Evolutionary conservation across 768 basidiomycete species (phyloP).

Genomic region (Pleurotus citrinopileatus): DNA sequence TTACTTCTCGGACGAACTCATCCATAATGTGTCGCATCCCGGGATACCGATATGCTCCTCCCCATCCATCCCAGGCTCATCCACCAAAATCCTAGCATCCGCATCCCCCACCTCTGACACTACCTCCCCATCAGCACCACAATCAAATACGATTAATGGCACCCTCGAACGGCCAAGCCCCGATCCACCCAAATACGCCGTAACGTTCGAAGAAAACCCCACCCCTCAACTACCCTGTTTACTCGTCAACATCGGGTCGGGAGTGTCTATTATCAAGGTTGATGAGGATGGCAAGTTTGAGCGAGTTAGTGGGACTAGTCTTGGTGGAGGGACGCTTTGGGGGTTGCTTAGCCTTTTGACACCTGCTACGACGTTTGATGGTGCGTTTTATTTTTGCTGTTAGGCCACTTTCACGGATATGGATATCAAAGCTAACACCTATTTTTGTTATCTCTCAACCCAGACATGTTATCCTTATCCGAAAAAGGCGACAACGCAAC

Average conservation of each 20-base stretch:
- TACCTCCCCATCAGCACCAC: constrained; percentile 17
- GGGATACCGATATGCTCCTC: constrained; percentile 17
- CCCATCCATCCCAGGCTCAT: constrained; percentile 5
- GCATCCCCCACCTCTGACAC: too few relatives aligned
- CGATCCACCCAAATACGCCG: constrained; percentile 83
- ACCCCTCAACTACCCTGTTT: constrained; percentile 91
- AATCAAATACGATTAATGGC: too few relatives aligned
- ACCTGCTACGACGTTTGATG: constrained; percentile 94
- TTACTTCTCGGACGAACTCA: constrained; percentile 97
- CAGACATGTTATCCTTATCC: constrained; percentile 97
- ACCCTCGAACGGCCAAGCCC: constrained; percentile 91
- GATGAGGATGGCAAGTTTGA: constrained; percentile 95
- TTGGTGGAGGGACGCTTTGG: constrained; percentile 98
- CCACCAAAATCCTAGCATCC: constrained; percentile 3
- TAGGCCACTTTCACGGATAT: too few relatives aligned
- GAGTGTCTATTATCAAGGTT: constrained; percentile 96
- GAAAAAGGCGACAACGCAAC: constrained; percentile 90
- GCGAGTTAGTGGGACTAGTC: constrained; percentile 93
- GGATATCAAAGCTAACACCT: constrained; percentile 15
- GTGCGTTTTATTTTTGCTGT: too few relatives aligned
- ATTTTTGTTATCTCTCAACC: background rate
- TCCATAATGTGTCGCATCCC: constrained; percentile 55
- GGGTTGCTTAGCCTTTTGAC: constrained; percentile 92
- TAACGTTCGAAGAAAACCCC: constrained; percentile 82
- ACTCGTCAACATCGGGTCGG: constrained; percentile 97